Conservation (phyloP, 805 yeast genomes). For the Starmerella roubikii region DNA sequence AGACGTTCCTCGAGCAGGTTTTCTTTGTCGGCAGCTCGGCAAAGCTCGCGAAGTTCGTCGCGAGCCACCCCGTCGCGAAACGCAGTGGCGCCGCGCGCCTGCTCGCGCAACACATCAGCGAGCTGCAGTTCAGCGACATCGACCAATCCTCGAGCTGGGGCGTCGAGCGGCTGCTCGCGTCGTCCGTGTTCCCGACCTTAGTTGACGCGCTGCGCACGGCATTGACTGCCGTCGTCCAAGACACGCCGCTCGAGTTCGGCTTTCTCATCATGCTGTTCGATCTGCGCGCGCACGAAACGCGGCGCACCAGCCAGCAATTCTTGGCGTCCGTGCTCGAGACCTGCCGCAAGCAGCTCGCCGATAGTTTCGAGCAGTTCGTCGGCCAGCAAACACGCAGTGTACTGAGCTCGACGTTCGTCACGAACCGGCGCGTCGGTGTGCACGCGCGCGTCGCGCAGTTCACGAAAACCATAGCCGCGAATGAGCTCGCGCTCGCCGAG, state of each 20-base stretch:
- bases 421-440: constrained; percentile 31
- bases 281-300: constrained; percentile 26
- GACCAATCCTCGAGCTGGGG: constrained; percentile 1
- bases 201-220: neutral
- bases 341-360: constrained; percentile 37
- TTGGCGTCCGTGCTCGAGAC: constrained; percentile 38
- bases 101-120: neutral
- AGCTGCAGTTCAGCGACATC: constrained; percentile 1
- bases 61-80: constrained; percentile 2
- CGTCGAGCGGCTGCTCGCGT: constrained; percentile 4
- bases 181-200: constrained; percentile 3
- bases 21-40: constrained; percentile 34
- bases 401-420: constrained; percentile 28
- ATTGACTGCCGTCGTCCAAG: constrained; percentile 19
- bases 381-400: constrained; percentile 39
- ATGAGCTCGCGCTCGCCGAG: constrained; percentile 12
- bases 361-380: constrained; percentile 47
- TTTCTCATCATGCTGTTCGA: constrained; percentile 34
- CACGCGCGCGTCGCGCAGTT: constrained; percentile 35
- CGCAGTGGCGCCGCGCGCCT: neutral
- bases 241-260: constrained; percentile 33
- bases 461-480: constrained; percentile 27
- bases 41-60: constrained; percentile 24
- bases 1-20: constrained; percentile 35
- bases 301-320: constrained; percentile 52